Conservation (phyloP, 768 basidiomycete species). For the Pleurotus ostreatus region DNA sequence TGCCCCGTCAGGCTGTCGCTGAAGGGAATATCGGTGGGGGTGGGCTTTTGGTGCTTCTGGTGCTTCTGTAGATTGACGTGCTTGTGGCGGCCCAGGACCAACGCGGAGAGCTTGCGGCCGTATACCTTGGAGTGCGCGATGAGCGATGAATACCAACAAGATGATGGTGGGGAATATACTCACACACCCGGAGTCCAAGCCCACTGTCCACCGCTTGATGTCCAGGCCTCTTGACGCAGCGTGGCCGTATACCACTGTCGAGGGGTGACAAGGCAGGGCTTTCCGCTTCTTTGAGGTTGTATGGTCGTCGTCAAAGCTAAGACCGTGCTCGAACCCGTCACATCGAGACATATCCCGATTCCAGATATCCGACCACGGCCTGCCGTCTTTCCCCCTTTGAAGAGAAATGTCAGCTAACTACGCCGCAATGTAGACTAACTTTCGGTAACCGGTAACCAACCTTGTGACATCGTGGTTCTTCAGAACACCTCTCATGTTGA, state of each 20-base stretch:
- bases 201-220: constrained; percentile 78
- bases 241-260: constrained; percentile 86
- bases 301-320: background rate
- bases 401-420: background rate
- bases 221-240: constrained; percentile 77
- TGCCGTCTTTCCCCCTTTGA: constrained; percentile 41
- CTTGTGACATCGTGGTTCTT: constrained; percentile 40
- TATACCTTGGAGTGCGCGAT: constrained; percentile 39
- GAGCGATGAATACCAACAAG: background rate
- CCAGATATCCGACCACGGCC: constrained; percentile 77
- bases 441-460: constrained; percentile 19
- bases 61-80: background rate
- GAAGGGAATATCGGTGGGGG: background rate
- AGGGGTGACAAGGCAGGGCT: constrained; percentile 59
- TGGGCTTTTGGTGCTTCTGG: background rate
- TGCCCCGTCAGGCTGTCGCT: constrained; percentile 9
- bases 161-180: constrained; percentile 20
- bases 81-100: constrained; percentile 45
- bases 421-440: background rate
- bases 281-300: constrained; percentile 18
- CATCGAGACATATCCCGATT: constrained; percentile 59
- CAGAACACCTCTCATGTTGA: constrained; percentile 67
- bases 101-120: constrained; percentile 56
- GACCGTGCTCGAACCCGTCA: constrained; percentile 37
- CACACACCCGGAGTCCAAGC: constrained; percentile 86